Base-by-base conservation (phyloP, 1,284 basidiomycete genomes). In the Naganishia albida region DNA sequence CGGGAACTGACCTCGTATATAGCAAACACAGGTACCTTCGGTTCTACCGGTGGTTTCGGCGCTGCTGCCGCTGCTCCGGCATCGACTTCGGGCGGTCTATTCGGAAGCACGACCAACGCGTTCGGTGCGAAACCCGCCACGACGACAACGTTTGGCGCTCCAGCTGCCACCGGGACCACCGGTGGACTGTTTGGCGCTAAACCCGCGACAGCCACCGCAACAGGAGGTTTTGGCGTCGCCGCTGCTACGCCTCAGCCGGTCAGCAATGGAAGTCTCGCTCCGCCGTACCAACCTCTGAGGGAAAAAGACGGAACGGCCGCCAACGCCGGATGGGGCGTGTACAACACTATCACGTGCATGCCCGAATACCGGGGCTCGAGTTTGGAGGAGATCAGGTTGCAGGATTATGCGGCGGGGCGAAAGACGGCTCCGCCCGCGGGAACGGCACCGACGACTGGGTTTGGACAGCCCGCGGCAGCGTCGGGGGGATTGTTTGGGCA, bases 371-470 rank as follows among this genome's bases (percentile, higher is more conserved):
- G 62, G 42, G 66, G 60, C 18, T 55, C 63, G 7, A 67, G 67
- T 48, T 56, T 71, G 34, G 68, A 71, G 71, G 75, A 78, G 64
- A 71, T 78, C 13, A 78, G 80, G 71, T 73, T 74, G 55, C 79
- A 81, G 70, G 75, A 77, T 62, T 81, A 80, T 65, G 77, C 78
- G 64, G 79, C 83, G 69, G 84, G 83, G 71, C 84, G 85, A 42
- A 85, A 85, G 72, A 82, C 84, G 1, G 90, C 91, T 70, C 87
- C 89, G 49, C 52, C 65, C 30, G 57, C 65, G 18, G 65, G 65
- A 16, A 89, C 89, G 86, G 90, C 89, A 75, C 66, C 64, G n/a
- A 46, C 59, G 18, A 55, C 54, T 20, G 64, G 63, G 10, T 69
- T 68, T 50, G 67, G 70, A 7, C 44, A 64, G 16, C 55, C 66